A percentile compares a stretch with the other conserved stretches of the same genome.
phyloP scores from a whole-genome alignment of 2,329 filamentous ascomycete species.

The Sclerotinia trifoliorum region DNA sequence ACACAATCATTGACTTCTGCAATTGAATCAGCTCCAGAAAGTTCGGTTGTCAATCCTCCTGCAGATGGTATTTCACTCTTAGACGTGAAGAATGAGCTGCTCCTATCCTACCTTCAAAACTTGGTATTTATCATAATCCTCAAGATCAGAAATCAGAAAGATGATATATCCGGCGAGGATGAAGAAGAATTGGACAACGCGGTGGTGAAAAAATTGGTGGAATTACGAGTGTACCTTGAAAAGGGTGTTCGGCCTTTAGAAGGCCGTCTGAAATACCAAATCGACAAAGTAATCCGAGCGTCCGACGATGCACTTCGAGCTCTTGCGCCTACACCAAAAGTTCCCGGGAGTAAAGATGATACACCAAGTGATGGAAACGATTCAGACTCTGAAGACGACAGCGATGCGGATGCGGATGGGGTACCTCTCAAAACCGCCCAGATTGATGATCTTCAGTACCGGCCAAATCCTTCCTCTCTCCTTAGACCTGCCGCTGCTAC shows the following conservation, averaged over 20 bases:
- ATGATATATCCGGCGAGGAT: conserved; percentile 39
- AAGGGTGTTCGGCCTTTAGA: conserved; percentile 89
- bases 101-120: conserved; percentile 93
- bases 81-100: conserved; percentile 94
- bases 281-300: conserved; percentile 88
- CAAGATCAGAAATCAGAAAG: conserved; percentile 63
- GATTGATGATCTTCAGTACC: conserved; percentile 60
- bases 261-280: conserved; percentile 87
- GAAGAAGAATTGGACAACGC: conserved; percentile 55
- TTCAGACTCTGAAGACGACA: conserved; percentile 41
- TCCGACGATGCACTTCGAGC: conserved; percentile 58
- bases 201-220: conserved; percentile 82
- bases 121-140: conserved; percentile 83
- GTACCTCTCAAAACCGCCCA: conserved; percentile 33
- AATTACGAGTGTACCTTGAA: conserved; percentile 88
- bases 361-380: conserved; percentile 29
- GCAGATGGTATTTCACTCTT: conserved; percentile 89
- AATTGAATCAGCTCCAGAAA: conserved; percentile 63
- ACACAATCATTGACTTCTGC: conserved; percentile 58
- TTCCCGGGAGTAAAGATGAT: conserved; percentile 9
- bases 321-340: conserved; percentile 18
- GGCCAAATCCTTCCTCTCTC: conserved; percentile 56
- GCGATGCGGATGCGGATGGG: conserved; percentile 36
- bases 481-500: conserved; percentile 33
- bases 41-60: conserved; percentile 65